Percentiles rank a stretch among this genome's conserved stretches.
Evolutionary conservation across 805 yeast genomes (phyloP).

Genomic region (Yarrowia hollandica): DNA sequence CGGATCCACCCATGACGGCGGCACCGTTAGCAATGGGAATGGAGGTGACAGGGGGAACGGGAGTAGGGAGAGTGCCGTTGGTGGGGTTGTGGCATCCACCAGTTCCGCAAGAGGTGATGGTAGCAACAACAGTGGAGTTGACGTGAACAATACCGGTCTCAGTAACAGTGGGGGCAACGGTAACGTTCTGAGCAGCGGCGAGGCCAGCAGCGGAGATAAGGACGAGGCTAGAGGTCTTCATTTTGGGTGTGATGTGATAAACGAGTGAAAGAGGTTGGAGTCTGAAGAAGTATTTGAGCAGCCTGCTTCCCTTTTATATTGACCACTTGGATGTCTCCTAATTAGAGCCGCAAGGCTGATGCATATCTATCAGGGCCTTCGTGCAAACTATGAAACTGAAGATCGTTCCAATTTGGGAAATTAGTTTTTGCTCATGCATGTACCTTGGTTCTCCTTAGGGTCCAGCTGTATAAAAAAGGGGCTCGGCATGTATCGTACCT

Average conservation of each 20-base stretch:
- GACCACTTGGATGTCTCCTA: background rate
- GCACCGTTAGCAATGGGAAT: constrained; percentile 29
- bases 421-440: constrained; percentile 1
- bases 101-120: constrained; percentile 28
- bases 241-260: constrained; percentile 1
- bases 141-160: constrained; percentile 5
- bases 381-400: constrained; percentile 13
- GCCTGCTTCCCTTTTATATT: background rate
- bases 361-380: constrained; percentile 15
- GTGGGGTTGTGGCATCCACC: constrained; percentile 18
- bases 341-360: constrained; percentile 18
- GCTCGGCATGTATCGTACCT: background rate
- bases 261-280: constrained; percentile 1
- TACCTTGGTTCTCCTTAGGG: background rate
- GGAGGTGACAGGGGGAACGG: constrained; percentile 16
- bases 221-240: constrained; percentile 5
- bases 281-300: background rate
- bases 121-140: constrained; percentile 24
- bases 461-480: constrained; percentile 8
- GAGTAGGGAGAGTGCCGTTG: constrained; percentile 20
- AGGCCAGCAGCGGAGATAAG: constrained; percentile 19
- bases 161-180: constrained; percentile 2
- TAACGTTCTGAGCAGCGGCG: constrained; percentile 24
- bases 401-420: constrained; percentile 7
- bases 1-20: constrained; percentile 16